Evolutionary conservation across 1,284 basidiomycete species (phyloP).

Genomic region (Pseudozyma hubeiensis): DNA sequence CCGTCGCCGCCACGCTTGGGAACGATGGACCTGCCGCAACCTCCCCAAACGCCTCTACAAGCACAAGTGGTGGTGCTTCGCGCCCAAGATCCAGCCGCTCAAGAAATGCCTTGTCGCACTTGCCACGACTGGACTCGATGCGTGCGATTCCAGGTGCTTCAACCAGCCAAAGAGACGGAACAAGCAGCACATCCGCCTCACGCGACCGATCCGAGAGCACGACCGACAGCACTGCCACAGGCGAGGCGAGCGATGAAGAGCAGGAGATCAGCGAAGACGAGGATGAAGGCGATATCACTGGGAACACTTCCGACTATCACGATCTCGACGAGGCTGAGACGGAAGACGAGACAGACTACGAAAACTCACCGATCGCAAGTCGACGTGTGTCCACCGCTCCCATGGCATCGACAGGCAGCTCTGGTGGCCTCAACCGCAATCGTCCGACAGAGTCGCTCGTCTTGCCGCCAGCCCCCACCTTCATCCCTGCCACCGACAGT

Average conservation of each 20-base stretch:
- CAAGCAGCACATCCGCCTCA: constrained; percentile 5
- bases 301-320: constrained; percentile 41
- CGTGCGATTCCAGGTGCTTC: constrained; percentile 20
- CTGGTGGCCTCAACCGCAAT: constrained; percentile 48
- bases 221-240: constrained; percentile 4
- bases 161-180: constrained; percentile 2
- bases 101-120: constrained; percentile 48
- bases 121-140: constrained; percentile 61
- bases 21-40: background rate
- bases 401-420: constrained; percentile 23
- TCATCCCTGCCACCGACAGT: constrained; percentile 25
- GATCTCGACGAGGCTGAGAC: constrained; percentile 42
- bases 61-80: constrained; percentile 13
- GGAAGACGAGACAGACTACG: constrained; percentile 52
- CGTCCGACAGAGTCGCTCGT: constrained; percentile 41
- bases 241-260: constrained; percentile 49
- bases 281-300: constrained; percentile 30
- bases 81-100: constrained; percentile 27
- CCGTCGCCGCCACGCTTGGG: constrained; percentile 16
- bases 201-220: constrained; percentile 28
- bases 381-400: constrained; percentile 29
- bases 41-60: constrained; percentile 1
- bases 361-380: constrained; percentile 29
- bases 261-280: constrained; percentile 49
- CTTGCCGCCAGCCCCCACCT: constrained; percentile 53